Base-by-base conservation (phyloP, 805 yeast genomes). In the Metschnikowia gruessii region DNA sequence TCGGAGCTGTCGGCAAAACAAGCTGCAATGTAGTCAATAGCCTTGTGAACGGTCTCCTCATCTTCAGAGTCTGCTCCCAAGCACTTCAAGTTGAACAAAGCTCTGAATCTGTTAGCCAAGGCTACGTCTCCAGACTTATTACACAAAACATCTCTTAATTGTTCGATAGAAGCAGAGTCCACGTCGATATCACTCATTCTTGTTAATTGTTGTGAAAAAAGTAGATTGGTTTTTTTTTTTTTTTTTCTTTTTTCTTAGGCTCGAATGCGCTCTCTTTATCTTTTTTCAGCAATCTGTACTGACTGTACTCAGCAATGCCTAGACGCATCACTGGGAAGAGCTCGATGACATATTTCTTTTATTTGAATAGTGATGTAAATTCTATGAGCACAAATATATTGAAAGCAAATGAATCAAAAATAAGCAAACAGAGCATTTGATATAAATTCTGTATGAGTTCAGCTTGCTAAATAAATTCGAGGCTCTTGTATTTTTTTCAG, bases 91-190 rank as follows among this genome's bases (percentile, higher is more conserved):
- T 85, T 89, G 76, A 94, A 94, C 30, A 94, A 76, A 6, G 99
- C 98, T 66, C 99, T 80, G 70, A 94, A 94, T 60, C 99, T 79
- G 65, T 79, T 82, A 4, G 97, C 94, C 29, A 94, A 77, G 47
- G 85, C 83, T 17, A 80, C 81, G 13, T 81, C 72, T 3, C 96
- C 96, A 3, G 74, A 57, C 53, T 74, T 77, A 74, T 85, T 84
- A 45, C 79, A 63, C 46, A 87, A 70, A 46, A 85, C 76, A 57
- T 86, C 94, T 68, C 94, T 79, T 50, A 87, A 73, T 58, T 81
- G 80, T 56, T 85, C 92, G 53, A 87, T 64, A 37, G 64, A 50
- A 34, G 76, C 76, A 31, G 56, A 56, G 55, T 72, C 77, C 37
- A 71, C 63, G 54, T 72, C 64, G 37, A 72, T 62, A 38, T 60